Base-by-base conservation (phyloP, 441 rosid species). In the Pelargonium citronellum region DNA sequence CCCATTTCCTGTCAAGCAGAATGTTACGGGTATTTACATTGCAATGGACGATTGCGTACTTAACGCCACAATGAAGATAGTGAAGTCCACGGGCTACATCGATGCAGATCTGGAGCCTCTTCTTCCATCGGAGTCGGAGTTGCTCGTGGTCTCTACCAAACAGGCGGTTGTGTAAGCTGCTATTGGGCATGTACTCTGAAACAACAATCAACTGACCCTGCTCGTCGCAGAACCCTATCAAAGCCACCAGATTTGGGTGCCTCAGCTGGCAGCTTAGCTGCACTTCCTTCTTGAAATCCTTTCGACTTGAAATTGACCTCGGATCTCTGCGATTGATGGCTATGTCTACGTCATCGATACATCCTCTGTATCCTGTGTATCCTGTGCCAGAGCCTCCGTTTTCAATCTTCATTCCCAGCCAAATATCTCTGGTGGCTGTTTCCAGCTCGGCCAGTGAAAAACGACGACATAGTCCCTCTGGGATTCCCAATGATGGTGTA, bases 11-110 rank as follows among this genome's bases (percentile, higher is more conserved):
- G 27, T 86, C 88, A n/a, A 88, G 67, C 73, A 89, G 77, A 66
- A 89, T 85, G 71, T 85, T 87, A 2, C 89, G 83, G 0, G 87
- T 70, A 77, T 87, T 88, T 70, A 88, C 83, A 72, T 87, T 91
- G 1, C 89, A 83, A 43, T 88, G 93, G 60, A 87, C 84, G 79
- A 87, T 75, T 24, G 77, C 46, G 67, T 84, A 64, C 64, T 67
- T 80, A 0, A 83, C 83, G 3, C 90, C 90, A 0, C 85, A 37
- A 51, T 85, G 89, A 47, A 88, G 83, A 70, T 86, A 87, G 0
- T 86, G 79, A 43, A 86, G 17, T 9, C 93, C 90, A 0, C 77
- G 79, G 0, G 92, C 89, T 0, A 88, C 82, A 0, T 90, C 90
- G 0, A 84, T 81, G 71, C 95, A 89, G 7, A 89, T 87, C 77